Percentiles rank a stretch among this genome's conserved stretches.
Conservation (phyloP, 106 monocot species). For the Allium fistulosum region DNA sequence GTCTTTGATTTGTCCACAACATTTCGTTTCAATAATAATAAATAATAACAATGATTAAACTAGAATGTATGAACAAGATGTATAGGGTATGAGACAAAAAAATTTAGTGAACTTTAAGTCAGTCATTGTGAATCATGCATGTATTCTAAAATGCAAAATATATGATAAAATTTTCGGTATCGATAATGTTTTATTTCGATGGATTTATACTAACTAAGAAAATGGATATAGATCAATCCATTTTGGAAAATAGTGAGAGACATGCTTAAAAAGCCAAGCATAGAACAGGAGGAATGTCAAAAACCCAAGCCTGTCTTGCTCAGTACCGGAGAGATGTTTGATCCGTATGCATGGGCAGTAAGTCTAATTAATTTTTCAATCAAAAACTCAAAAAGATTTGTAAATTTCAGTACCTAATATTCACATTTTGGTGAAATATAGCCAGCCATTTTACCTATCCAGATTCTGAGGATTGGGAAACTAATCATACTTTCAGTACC, state of each 20-base stretch:
- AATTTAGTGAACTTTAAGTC: no score
- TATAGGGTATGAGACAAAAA: no score
- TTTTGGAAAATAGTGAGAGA: slow-evolving; percentile 19
- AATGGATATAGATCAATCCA: slow-evolving; percentile 4
- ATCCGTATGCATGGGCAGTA: slow-evolving; percentile 28
- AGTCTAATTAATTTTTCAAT: not conserved
- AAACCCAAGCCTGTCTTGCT: slow-evolving; percentile 20
- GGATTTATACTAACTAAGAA: not conserved
- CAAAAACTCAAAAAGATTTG: no score
- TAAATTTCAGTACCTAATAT: not conserved
- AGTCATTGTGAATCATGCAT: no score
- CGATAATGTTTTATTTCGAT: no score
- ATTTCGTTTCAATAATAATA: no score
- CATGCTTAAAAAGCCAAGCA: slow-evolving; percentile 10
- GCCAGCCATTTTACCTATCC: slow-evolving; percentile 32
- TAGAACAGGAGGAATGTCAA: slow-evolving; percentile 25
- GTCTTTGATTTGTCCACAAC: no score
- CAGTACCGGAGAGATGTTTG: slow-evolving; percentile 26
- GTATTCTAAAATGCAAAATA: no score
- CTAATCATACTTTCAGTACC: slow-evolving; percentile 24
- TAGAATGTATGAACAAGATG: no score
- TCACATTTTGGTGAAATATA: not conserved
- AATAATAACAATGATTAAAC: no score
- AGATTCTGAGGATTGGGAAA: slow-evolving; percentile 27
- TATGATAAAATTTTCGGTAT: no score